Percentiles rank a stretch among this genome's conserved stretches.
Conservation (phyloP, 164 flowering plant species). For the Santalum album region DNA sequence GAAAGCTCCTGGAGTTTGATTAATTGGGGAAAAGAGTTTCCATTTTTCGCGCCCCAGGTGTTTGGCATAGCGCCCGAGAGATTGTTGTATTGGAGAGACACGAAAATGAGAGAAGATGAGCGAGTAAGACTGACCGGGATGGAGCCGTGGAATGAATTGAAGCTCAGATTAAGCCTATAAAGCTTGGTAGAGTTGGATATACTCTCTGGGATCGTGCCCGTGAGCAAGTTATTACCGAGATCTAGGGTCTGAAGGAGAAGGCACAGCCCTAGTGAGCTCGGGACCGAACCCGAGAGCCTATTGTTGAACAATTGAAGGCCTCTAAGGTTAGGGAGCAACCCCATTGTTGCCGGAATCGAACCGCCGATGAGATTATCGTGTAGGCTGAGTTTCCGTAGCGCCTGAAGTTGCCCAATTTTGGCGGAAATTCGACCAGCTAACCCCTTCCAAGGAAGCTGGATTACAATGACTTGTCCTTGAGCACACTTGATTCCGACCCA, state of each 20-base stretch:
- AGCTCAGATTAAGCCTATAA: slow-evolving; percentile 69
- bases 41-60: slow-evolving; percentile 34
- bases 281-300: slow-evolving; percentile 70
- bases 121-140: slow-evolving; percentile 47
- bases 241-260: slow-evolving; percentile 61
- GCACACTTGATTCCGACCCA: slow-evolving; percentile 90
- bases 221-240: slow-evolving; percentile 61
- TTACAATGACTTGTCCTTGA: slow-evolving; percentile 59
- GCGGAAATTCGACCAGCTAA: slow-evolving; percentile 65
- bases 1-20: slow-evolving; percentile 38
- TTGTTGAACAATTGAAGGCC: slow-evolving; percentile 82
- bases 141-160: slow-evolving; percentile 52
- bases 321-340: slow-evolving; percentile 62
- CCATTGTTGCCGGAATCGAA: slow-evolving; percentile 55
- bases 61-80: slow-evolving; percentile 71
- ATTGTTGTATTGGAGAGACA: slow-evolving; percentile 68
- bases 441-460: slow-evolving; percentile 88
- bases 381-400: slow-evolving; percentile 57
- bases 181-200: slow-evolving; percentile 53
- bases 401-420: slow-evolving; percentile 56
- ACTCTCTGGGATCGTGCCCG: slow-evolving; percentile 57
- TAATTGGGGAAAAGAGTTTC: slow-evolving; percentile 28
- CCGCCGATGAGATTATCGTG: slow-evolving; percentile 31
- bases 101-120: slow-evolving; percentile 46
- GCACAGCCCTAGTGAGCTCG: slow-evolving; percentile 55